Evolutionary conservation across 139 green algal genomes (phyloP).

Genomic region (Volvox reticuliferus): DNA sequence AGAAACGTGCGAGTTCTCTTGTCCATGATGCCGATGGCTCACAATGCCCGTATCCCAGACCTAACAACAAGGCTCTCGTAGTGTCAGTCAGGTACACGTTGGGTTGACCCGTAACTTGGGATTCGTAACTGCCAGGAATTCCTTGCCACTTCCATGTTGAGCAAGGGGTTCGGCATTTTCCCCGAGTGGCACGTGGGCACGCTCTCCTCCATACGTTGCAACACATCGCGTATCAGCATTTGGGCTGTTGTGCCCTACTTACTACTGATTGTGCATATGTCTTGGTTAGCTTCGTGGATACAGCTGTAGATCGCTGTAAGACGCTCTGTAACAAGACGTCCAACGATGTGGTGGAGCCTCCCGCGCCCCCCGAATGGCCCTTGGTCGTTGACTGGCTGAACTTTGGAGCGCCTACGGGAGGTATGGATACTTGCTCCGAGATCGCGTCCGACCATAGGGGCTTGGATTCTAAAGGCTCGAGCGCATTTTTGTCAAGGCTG

Average conservation of each 20-base stretch:
- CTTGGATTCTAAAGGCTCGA: not conserved
- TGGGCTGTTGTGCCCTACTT: not conserved
- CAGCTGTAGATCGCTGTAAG: not conserved
- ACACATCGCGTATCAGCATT: no score
- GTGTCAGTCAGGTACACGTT: no score
- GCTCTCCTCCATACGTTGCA: no score
- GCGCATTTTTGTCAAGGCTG: not conserved
- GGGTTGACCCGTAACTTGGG: no score
- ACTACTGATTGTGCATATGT: not conserved
- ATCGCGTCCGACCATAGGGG: not conserved
- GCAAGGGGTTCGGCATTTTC: no score
- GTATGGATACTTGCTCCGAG: not conserved
- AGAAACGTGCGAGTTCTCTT: no score
- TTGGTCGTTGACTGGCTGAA: not conserved
- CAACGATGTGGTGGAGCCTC: not conserved
- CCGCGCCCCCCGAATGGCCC: not conserved
- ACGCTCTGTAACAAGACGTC: conserved; percentile 8
- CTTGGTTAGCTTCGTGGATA: conserved; percentile 1
- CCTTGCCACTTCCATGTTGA: no score
- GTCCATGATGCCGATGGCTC: no score
- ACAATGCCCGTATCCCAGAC: no score
- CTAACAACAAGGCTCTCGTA: no score
- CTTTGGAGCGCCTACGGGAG: not conserved
- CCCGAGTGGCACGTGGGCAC: no score
- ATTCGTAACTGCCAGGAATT: no score